Conservation (phyloP, 2,329 filamentous ascomycete species). For the Aureobasidium sp. region DNA sequence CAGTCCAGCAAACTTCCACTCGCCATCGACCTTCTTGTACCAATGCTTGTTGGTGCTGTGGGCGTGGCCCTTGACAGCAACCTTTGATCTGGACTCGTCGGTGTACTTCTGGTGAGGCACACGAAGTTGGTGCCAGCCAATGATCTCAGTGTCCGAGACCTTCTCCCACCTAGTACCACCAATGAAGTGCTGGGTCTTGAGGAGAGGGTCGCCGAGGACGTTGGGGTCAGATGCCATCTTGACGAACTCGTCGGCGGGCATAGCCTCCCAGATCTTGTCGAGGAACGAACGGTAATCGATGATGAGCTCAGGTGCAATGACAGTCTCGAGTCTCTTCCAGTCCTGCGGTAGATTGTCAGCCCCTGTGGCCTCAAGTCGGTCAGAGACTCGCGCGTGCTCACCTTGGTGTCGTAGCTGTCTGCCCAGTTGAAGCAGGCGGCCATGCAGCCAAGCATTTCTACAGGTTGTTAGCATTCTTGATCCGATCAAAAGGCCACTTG, state of each 20-base stretch:
- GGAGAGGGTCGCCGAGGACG: conserved; percentile 48
- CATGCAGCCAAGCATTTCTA: conserved; percentile 32
- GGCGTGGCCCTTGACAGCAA: conserved; percentile 50
- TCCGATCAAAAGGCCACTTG: not conserved
- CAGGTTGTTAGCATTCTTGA: conserved; percentile 7
- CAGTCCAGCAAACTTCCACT: conserved; percentile 53
- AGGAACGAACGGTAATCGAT: conserved; percentile 62
- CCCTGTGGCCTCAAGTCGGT: not conserved
- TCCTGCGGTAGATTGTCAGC: conserved; percentile 30
- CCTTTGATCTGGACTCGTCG: conserved; percentile 40
- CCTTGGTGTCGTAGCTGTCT: conserved; percentile 59
- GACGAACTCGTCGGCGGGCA: conserved; percentile 50
- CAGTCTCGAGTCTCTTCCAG: conserved; percentile 53
- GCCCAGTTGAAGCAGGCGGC: conserved; percentile 46
- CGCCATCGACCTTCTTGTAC: conserved; percentile 52
- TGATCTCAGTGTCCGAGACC: conserved; percentile 42
- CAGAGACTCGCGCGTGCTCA: conserved; percentile 12
- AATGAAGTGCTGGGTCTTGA: conserved; percentile 53
- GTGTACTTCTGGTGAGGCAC: conserved; percentile 52
- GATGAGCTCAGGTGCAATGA: conserved; percentile 56
- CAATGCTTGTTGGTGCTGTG: conserved; percentile 49
- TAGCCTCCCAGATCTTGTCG: conserved; percentile 49
- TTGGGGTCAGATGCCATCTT: conserved; percentile 45
- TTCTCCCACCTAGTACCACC: conserved; percentile 48
- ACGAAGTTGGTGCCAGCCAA: conserved; percentile 51